Evolutionary conservation across 768 basidiomycete species (phyloP).

Genomic region (Lactarius sanguifluus): DNA sequence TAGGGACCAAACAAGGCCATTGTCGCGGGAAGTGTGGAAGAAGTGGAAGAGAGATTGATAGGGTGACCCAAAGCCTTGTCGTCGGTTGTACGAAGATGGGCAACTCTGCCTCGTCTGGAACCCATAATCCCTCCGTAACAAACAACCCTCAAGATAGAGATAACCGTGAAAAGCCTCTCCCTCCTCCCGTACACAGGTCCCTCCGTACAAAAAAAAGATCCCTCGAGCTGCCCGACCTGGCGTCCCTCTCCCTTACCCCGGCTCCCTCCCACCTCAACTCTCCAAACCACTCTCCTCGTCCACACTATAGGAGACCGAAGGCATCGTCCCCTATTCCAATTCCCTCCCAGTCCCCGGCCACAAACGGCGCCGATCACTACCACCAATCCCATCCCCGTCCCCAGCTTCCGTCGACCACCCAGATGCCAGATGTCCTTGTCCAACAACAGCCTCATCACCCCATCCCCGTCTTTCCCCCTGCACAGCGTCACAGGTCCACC

Average conservation of each 20-base stretch:
- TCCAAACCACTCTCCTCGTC: conserved; percentile 44
- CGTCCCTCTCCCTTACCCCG: conserved; percentile 49
- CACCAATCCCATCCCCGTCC: conserved; percentile 26
- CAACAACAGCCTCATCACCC: conserved; percentile 47
- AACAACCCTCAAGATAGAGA: conserved; percentile 25
- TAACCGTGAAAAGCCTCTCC: conserved; percentile 28
- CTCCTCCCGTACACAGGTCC: conserved; percentile 53
- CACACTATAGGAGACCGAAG: conserved; percentile 42
- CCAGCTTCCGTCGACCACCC: conserved; percentile 33
- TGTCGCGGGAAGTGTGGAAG: conserved; percentile 7
- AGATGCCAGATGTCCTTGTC: conserved; percentile 42
- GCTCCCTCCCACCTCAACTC: conserved; percentile 39
- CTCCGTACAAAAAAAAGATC: conserved; percentile 69
- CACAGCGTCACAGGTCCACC: conserved; percentile 33
- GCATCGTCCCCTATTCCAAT: conserved; percentile 52
- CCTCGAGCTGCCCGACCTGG: conserved; percentile 75
- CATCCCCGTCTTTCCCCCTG: conserved; percentile 38
- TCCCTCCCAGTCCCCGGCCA: conserved; percentile 35
- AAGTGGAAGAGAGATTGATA: conserved; percentile 1
- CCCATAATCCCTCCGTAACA: conserved; percentile 22
- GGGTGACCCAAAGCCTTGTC: conserved; percentile 2
- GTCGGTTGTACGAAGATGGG: conserved; percentile 26
- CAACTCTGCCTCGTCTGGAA: conserved; percentile 25
- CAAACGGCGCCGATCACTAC: conserved; percentile 31
- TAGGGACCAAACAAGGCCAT: conserved; percentile 7